These are phyloP conservation scores for Apiospora koreana DNA, from an alignment of 2,329 filamentous ascomycete genomes.

Conservation along the genomic window DNA sequence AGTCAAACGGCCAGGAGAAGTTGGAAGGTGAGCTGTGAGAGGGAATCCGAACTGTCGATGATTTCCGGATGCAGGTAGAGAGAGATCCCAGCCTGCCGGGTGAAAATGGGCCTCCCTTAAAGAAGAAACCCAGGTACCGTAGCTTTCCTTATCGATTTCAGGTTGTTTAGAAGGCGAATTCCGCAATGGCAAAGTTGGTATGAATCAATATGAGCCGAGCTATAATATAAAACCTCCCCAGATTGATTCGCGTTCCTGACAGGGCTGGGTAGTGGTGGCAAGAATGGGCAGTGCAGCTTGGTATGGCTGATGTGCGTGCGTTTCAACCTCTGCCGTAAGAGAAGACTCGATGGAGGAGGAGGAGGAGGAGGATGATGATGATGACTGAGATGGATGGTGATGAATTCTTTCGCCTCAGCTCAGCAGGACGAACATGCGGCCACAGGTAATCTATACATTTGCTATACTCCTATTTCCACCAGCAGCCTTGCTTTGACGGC, in stretches of 20 bases:
- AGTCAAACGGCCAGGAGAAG: neutral
- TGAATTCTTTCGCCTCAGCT: neutral
- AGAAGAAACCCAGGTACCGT: neutral
- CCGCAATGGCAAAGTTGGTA: neutral
- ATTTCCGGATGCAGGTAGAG: conserved; percentile 2
- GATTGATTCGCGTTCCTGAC: conserved; percentile 3
- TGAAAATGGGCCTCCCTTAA: conserved; percentile 5
- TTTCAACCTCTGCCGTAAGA: neutral
- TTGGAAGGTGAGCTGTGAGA: neutral
- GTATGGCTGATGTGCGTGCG: neutral
- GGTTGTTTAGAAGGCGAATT: neutral
- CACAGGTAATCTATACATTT: neutral
- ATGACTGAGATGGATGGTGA: neutral
- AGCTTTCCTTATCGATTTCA: neutral
- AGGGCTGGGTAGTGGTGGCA: neutral
- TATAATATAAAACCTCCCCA: neutral
- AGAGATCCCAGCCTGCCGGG: neutral
- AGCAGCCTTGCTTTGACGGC: neutral
- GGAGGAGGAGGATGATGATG: neutral
- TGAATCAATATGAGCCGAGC: neutral
- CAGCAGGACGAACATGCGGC: neutral
- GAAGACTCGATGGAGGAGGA: too few species aligned
- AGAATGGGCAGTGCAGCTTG: conserved; percentile 1
- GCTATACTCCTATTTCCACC: neutral
- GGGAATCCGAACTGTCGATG: neutral